phyloP scores from a whole-genome alignment of 2,329 filamentous ascomycete species.

The Gnomoniopsis sp. region DNA sequence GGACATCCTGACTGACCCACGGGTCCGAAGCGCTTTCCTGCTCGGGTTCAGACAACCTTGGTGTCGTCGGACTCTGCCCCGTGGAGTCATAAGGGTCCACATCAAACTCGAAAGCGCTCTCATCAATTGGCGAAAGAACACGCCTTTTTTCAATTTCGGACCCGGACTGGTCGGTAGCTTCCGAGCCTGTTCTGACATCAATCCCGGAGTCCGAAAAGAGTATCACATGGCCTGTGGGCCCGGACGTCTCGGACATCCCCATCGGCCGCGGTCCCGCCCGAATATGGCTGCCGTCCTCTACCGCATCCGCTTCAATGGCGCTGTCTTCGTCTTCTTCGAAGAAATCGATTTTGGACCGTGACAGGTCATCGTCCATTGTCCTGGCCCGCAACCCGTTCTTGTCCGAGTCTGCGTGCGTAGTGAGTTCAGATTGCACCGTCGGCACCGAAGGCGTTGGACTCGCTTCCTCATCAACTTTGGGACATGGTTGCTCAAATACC shows the following conservation, averaged over 20 bases:
- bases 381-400: background rate
- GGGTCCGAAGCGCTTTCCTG: background rate
- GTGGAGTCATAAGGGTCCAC: background rate
- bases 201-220: background rate
- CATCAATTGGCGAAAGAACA: background rate
- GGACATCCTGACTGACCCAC: background rate
- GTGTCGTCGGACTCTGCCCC: background rate
- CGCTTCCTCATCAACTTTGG: background rate
- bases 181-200: background rate
- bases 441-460: background rate
- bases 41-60: background rate
- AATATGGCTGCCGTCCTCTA: background rate
- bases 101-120: background rate
- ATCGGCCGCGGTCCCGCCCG: background rate
- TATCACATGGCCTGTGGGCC: background rate
- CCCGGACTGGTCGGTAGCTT: background rate
- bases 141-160: background rate
- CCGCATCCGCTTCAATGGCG: background rate
- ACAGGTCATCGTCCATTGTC: slow-evolving; percentile 1
- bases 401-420: background rate
- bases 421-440: background rate
- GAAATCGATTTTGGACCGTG: slow-evolving; percentile 4
- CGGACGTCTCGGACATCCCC: background rate
- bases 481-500: background rate
- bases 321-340: slow-evolving; percentile 6